Conservation (phyloP, 116 monocot species). For the Papilionanthe hybrid region DNA sequence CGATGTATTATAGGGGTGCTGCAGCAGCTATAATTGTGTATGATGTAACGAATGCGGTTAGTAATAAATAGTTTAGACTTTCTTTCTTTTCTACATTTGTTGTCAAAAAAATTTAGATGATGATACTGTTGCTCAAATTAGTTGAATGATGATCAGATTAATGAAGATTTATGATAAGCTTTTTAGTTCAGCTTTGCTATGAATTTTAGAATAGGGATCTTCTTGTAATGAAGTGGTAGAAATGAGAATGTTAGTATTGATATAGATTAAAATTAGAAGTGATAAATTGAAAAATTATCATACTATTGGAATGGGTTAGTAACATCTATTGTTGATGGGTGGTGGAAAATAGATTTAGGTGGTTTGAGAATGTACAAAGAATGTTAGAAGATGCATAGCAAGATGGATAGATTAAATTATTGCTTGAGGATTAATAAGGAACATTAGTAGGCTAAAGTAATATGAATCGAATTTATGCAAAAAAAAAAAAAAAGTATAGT, state of each 20-base stretch:
- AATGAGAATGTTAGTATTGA: no score
- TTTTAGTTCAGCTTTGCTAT: no score
- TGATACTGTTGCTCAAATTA: no score
- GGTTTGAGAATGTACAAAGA: background rate
- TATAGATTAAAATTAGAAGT: no score
- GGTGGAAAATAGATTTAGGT: background rate
- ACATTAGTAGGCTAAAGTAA: background rate
- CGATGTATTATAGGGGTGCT: constrained; percentile 90
- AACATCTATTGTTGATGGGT: background rate
- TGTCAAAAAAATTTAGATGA: no score
- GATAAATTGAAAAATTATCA: background rate
- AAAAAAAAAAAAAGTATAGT: no score
- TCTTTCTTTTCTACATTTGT: background rate
- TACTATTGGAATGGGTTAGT: background rate
- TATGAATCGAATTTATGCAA: background rate
- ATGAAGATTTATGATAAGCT: no score
- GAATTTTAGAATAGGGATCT: no score
- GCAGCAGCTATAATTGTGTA: constrained; percentile 83
- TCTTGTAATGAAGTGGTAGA: no score
- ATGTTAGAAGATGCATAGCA: background rate
- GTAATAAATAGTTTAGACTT: constrained; percentile 12
- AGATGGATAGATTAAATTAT: background rate
- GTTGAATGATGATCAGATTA: no score
- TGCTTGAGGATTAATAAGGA: background rate
- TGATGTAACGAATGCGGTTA: constrained; percentile 74